Evolutionary conservation across 768 basidiomycete genomes (phyloP).

Genomic region (Hebeloma cylindrosporum): DNA sequence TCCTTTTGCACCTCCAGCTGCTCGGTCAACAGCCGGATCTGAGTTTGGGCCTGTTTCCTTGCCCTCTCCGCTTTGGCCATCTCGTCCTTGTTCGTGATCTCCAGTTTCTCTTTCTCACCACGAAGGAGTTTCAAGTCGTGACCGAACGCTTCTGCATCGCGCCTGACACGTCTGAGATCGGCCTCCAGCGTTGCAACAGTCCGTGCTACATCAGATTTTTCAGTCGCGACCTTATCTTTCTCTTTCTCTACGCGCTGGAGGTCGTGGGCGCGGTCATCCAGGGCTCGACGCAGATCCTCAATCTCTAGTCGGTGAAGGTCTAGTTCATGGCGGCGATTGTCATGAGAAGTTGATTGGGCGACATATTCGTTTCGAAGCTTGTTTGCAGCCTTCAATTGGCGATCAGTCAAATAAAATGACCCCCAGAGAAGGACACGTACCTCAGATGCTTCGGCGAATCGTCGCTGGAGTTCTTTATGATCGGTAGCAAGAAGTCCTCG

Average conservation of each 20-base stretch:
- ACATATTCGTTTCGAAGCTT: constrained; percentile 59
- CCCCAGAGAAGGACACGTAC: constrained; percentile 35
- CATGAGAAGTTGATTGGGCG: constrained; percentile 63
- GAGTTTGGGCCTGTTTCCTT: constrained; percentile 65
- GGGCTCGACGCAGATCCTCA: constrained; percentile 68
- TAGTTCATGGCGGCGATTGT: constrained; percentile 70
- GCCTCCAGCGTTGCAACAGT: constrained; percentile 69
- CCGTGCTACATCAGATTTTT: constrained; percentile 63
- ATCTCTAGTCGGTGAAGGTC: constrained; percentile 73
- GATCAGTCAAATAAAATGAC: constrained; percentile 14
- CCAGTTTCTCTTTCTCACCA: constrained; percentile 64
- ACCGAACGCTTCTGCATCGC: constrained; percentile 77
- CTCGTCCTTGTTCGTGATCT: constrained; percentile 57
- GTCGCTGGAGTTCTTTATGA: constrained; percentile 71
- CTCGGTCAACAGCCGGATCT: constrained; percentile 65
- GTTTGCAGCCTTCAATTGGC: constrained; percentile 48
- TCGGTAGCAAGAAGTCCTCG: constrained; percentile 67
- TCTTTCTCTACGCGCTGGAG: constrained; percentile 66
- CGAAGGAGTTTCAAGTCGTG: constrained; percentile 70
- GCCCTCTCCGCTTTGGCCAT: constrained; percentile 54
- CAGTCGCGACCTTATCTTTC: constrained; percentile 57
- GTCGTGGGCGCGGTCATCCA: constrained; percentile 59
- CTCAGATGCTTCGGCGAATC: constrained; percentile 65
- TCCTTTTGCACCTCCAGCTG: constrained; percentile 57
- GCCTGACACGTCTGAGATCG: constrained; percentile 72